These are phyloP conservation scores for Leucosporidium creatinivorum DNA, from an alignment of 768 basidiomycete species.

Conservation along the genomic window DNA sequence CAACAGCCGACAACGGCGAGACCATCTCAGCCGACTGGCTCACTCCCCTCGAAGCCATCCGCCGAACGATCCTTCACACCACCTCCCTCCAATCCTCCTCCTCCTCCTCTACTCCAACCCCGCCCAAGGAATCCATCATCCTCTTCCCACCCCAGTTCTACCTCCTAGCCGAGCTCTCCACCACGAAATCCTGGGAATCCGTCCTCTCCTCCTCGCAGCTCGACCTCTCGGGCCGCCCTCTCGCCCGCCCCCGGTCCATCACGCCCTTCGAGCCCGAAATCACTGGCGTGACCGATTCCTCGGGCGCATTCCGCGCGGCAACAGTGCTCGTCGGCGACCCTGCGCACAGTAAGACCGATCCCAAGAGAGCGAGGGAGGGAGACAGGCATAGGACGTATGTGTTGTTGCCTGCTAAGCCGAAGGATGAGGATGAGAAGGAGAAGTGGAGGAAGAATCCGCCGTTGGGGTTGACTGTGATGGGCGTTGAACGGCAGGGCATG, in stretches of 20 bases:
- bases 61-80: conserved; percentile 19
- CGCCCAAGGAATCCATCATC: conserved; percentile 14
- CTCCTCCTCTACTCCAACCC: not conserved
- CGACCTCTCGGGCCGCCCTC: not conserved
- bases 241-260: not conserved
- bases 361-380: not conserved
- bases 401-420: not conserved
- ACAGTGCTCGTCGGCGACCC: conserved; percentile 24
- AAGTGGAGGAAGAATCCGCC: not conserved
- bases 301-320: conserved; percentile 5
- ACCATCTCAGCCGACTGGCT: conserved; percentile 31
- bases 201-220: not conserved
- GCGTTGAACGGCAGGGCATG: conserved; percentile 1
- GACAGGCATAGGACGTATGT: conserved; percentile 21
- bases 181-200: conserved; percentile 2
- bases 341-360: not conserved
- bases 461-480: not conserved
- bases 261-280: conserved; percentile 6
- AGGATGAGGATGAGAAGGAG: not conserved
- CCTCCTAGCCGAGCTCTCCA: conserved; percentile 29
- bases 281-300: not conserved
- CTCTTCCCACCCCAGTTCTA: conserved; percentile 35
- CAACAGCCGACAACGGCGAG: conserved; percentile 27
- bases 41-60: conserved; percentile 22
- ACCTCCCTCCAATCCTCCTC: not conserved